phyloP scores from a whole-genome alignment of 2,329 filamentous ascomycete species.

The Nemania bipapillata region DNA sequence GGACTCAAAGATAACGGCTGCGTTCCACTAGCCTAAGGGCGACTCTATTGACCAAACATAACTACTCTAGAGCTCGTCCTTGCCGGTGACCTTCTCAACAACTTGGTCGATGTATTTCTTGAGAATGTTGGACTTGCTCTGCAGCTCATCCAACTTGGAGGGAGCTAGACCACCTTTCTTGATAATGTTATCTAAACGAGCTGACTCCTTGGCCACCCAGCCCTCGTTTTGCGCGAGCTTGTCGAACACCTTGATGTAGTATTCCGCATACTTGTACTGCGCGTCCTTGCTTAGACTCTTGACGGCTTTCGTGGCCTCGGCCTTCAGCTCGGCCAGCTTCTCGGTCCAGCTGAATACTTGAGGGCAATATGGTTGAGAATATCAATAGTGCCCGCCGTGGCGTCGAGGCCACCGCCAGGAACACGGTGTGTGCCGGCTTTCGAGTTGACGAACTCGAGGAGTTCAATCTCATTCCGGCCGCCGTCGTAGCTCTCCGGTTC shows the following conservation, averaged over 20 bases:
- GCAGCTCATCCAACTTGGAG: constrained; percentile 88
- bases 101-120: constrained; percentile 75
- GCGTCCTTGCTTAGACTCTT: constrained; percentile 70
- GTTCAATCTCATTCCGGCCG: constrained; percentile 77
- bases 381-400: constrained; percentile 82
- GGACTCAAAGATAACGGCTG: background rate
- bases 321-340: constrained; percentile 70
- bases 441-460: constrained; percentile 85
- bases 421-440: constrained; percentile 88
- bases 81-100: constrained; percentile 64
- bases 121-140: constrained; percentile 87
- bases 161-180: constrained; percentile 86
- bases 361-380: constrained; percentile 79
- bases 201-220: constrained; percentile 86
- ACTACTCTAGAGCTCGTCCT: constrained; percentile 74
- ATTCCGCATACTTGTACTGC: constrained; percentile 83
- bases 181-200: constrained; percentile 80
- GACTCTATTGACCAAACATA: constrained; percentile 24
- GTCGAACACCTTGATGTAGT: constrained; percentile 91
- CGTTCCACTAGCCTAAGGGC: constrained; percentile 25
- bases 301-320: constrained; percentile 78
- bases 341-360: constrained; percentile 73
- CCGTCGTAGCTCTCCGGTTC: constrained; percentile 77
- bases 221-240: constrained; percentile 82
- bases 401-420: constrained; percentile 81